Evolutionary conservation across 345 rosid species (phyloP).

Genomic region (Hibiscus mutabilis): DNA sequence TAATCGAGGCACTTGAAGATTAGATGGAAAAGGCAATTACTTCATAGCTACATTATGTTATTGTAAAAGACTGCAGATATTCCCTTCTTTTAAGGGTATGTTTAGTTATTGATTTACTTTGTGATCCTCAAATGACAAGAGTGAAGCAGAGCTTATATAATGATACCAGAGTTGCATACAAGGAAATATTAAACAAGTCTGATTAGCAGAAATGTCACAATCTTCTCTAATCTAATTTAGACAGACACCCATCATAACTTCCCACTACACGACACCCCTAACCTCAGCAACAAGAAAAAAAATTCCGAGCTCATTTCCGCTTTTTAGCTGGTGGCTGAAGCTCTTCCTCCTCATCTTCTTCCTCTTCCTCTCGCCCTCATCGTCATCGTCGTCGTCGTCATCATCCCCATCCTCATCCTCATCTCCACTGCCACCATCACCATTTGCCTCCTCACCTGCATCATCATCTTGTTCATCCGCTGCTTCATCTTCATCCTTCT

Average conservation of each 20-base stretch:
- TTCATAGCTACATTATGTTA: background rate
- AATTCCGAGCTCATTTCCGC: slow-evolving; percentile 34
- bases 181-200: slow-evolving; percentile 15
- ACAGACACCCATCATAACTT: slow-evolving; percentile 8
- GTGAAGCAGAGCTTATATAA: background rate
- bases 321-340: slow-evolving; percentile 55
- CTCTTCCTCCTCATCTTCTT: slow-evolving; percentile 35
- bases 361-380: slow-evolving; percentile 20
- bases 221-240: slow-evolving; percentile 13
- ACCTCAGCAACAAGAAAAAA: background rate
- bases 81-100: background rate
- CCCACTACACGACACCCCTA: slow-evolving; percentile 9
- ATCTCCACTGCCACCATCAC: slow-evolving; percentile 34
- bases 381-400: slow-evolving; percentile 9
- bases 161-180: background rate
- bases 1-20: background rate
- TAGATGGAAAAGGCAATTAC: background rate
- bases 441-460: slow-evolving; percentile 36
- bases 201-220: slow-evolving; percentile 7
- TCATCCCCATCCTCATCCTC: slow-evolving; percentile 36
- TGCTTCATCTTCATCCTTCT: slow-evolving; percentile 23
- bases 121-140: background rate
- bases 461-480: slow-evolving; percentile 39
- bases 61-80: background rate
- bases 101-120: background rate